phyloP scores from a whole-genome alignment of 169 alveolate genomes.

The Eimeria tenella region DNA sequence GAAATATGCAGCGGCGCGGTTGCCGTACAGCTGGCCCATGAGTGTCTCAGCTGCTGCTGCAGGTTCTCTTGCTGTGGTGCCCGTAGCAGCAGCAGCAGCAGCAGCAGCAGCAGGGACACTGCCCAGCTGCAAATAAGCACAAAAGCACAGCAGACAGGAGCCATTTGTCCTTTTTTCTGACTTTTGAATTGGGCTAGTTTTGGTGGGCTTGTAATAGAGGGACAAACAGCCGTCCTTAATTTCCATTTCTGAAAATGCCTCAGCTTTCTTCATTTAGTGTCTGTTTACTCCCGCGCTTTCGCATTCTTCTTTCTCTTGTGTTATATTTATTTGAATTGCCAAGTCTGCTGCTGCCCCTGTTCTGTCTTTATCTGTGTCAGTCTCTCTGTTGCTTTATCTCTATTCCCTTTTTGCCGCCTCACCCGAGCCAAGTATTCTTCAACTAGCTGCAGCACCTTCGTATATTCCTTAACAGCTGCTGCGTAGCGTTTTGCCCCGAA shows the following conservation, averaged over 20 bases:
- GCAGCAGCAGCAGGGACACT: slow-evolving; percentile 21
- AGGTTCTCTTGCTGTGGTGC: neutral
- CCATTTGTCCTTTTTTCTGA: neutral
- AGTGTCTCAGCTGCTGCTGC: neutral
- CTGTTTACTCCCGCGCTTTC: neutral
- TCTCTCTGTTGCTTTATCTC: neutral
- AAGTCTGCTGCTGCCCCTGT: neutral
- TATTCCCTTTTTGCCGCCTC: neutral
- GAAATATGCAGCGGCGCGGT: slow-evolving; percentile 16
- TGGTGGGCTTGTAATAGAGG: too few relatives aligned
- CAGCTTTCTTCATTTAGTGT: neutral
- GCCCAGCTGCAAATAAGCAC: neutral
- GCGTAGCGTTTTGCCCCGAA: neutral
- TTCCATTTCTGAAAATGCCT: neutral
- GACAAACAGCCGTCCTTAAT: neutral
- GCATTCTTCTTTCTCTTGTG: neutral
- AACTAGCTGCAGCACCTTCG: neutral
- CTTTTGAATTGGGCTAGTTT: too few relatives aligned
- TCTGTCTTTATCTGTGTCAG: neutral
- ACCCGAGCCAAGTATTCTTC: neutral
- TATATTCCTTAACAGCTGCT: neutral
- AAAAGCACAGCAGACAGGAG: neutral
- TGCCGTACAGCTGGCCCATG: slow-evolving; percentile 29
- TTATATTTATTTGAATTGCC: neutral
- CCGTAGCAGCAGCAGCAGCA: neutral